phyloP scores from a whole-genome alignment of 257 asterid species.

The Leptodermis oblonga region DNA sequence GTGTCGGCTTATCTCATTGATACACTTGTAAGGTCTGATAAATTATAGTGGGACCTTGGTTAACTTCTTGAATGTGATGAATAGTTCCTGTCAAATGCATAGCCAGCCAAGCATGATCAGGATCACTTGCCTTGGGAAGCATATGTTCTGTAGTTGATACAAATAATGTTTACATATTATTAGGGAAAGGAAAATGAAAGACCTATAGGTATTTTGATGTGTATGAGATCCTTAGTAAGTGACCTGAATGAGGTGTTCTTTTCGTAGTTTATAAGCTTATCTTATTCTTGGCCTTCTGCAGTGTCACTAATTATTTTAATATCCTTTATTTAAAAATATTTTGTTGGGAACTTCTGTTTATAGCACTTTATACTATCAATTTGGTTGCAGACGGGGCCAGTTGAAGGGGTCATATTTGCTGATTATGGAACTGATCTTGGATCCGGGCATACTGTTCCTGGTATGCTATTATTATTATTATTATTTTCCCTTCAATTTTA shows the following conservation, averaged over 20 bases:
- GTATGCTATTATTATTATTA: conserved; percentile 23
- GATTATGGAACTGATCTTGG: conserved; percentile 98
- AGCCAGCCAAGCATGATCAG: background rate
- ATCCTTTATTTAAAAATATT: background rate
- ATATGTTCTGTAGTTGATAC: background rate
- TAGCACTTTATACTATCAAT: background rate
- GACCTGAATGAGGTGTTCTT: background rate
- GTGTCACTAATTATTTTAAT: background rate
- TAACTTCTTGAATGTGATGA: background rate
- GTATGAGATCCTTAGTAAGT: background rate
- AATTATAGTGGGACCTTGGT: background rate
- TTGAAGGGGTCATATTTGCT: conserved; percentile 83
- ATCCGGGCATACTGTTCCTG: conserved; percentile 81
- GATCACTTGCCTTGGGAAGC: background rate
- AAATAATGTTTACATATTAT: background rate
- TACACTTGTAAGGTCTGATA: background rate
- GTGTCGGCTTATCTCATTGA: background rate
- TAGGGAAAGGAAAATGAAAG: background rate
- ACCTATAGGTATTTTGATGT: background rate
- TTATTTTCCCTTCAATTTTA: background rate
- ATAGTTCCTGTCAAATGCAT: background rate
- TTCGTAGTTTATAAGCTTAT: background rate
- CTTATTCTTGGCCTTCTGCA: background rate
- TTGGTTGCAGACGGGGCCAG: conserved; percentile 63
- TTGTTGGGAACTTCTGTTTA: background rate